Conservation (phyloP, 225 moss, liverwort and hornwort genomes). For the Bryum argenteum region DNA sequence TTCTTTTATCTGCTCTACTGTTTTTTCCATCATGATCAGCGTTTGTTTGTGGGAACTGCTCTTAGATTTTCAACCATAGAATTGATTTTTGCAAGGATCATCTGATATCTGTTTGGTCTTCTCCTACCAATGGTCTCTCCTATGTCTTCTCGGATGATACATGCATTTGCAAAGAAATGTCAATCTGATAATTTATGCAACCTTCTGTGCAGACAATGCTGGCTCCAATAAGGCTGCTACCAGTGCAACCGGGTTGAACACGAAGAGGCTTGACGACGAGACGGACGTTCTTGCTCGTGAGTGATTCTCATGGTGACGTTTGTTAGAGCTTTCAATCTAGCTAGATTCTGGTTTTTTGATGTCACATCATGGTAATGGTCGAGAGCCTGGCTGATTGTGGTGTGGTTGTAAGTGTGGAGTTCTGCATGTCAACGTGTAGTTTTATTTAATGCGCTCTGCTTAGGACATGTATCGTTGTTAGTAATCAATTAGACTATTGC, state of each 20-base stretch:
- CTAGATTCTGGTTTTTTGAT: slow-evolving; percentile 8
- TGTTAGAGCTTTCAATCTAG: background rate
- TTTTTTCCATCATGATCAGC: background rate
- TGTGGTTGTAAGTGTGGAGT: slow-evolving; percentile 1
- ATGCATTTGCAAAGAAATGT: background rate
- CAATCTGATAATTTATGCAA: background rate
- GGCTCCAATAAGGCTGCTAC: slow-evolving; percentile 72
- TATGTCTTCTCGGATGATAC: background rate
- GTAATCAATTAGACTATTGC: background rate
- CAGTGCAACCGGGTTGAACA: slow-evolving; percentile 66
- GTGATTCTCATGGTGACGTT: slow-evolving; percentile 24
- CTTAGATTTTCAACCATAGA: background rate
- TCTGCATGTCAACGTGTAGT: background rate
- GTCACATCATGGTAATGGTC: background rate
- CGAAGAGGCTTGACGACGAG: slow-evolving; percentile 77
- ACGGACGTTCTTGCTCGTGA: slow-evolving; percentile 71
- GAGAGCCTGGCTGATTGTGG: background rate
- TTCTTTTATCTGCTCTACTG: background rate
- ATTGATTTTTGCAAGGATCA: slow-evolving; percentile 1
- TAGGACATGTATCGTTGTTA: slow-evolving; percentile 1
- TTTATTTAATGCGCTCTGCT: background rate
- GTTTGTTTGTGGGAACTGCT: background rate
- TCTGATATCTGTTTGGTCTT: background rate
- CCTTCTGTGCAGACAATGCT: slow-evolving; percentile 54
- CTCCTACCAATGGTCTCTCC: slow-evolving; percentile 1